phyloP scores from a whole-genome alignment of 257 asterid species.

The Knoxia roxburghii region DNA sequence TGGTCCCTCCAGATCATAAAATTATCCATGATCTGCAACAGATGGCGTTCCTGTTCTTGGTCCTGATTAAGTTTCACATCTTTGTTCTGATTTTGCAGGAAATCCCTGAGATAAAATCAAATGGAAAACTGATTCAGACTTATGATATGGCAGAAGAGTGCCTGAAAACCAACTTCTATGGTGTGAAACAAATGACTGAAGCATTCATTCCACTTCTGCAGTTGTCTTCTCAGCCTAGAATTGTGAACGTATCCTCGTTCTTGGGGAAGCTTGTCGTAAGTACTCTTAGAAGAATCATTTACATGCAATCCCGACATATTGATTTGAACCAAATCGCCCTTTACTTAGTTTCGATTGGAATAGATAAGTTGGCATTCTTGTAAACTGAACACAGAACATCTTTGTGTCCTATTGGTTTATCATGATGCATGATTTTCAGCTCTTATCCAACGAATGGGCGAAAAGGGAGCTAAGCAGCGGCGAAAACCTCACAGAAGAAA shows the following conservation, averaged over 20 bases:
- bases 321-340: too few species aligned
- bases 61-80: background rate
- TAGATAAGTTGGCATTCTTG: too few species aligned
- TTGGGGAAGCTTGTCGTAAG: conserved; percentile 22
- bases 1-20: too few species aligned
- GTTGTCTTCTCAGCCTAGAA: conserved; percentile 19
- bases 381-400: too few species aligned
- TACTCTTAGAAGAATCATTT: background rate
- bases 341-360: too few species aligned
- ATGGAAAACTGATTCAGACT: conserved; percentile 18
- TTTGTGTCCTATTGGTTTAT: too few species aligned
- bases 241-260: conserved; percentile 27
- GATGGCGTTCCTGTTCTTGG: too few species aligned
- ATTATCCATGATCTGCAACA: too few species aligned
- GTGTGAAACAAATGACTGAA: conserved; percentile 23
- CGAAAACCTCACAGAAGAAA: conserved; percentile 20
- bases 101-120: conserved; percentile 8
- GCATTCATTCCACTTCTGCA: conserved; percentile 22
- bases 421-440: too few species aligned
- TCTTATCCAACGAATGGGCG: conserved; percentile 11
- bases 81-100: conserved; percentile 15
- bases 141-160: conserved; percentile 24
- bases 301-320: background rate
- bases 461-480: background rate
- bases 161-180: conserved; percentile 20